A percentile compares a stretch with the other conserved stretches of the same genome.
Conservation (phyloP, 345 rosid genomes). For the Eucalyptus globulus region DNA sequence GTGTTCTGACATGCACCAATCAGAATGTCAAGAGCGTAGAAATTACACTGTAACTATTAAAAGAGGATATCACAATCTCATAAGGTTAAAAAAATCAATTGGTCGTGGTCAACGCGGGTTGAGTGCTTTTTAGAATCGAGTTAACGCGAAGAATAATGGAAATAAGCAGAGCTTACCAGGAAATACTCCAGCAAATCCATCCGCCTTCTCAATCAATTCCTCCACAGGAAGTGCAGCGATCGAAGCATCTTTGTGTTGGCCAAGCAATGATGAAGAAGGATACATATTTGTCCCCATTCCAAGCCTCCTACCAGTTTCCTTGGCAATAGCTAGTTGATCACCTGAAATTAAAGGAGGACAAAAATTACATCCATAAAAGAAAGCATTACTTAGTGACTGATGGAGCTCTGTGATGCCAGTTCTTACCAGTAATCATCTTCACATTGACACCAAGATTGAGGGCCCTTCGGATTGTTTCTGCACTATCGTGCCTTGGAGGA, state of each 20-base stretch:
- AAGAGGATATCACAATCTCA: background rate
- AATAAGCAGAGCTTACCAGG: slow-evolving; percentile 36
- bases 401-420: background rate
- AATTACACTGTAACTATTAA: background rate
- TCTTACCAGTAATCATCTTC: slow-evolving; percentile 84
- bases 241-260: slow-evolving; percentile 72
- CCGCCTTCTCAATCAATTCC: slow-evolving; percentile 91
- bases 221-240: slow-evolving; percentile 74
- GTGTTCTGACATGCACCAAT: slow-evolving; percentile 36
- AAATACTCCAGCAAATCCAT: slow-evolving; percentile 93
- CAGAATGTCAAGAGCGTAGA: background rate
- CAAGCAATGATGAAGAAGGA: slow-evolving; percentile 82
- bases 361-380: background rate
- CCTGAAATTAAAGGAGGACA: slow-evolving; percentile 10
- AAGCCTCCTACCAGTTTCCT: slow-evolving; percentile 94
- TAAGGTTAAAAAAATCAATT: background rate
- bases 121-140: background rate
- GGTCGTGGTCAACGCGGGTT: background rate
- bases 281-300: slow-evolving; percentile 99
- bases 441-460: slow-evolving; percentile 87
- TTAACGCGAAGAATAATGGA: background rate
- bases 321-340: slow-evolving; percentile 90
- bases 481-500: slow-evolving; percentile 98
- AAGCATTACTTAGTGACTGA: background rate
- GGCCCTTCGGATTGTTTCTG: slow-evolving; percentile 91